These are phyloP conservation scores for Plasmodium adleri DNA, from an alignment of 169 alveolate genomes.

Conservation along the genomic window DNA sequence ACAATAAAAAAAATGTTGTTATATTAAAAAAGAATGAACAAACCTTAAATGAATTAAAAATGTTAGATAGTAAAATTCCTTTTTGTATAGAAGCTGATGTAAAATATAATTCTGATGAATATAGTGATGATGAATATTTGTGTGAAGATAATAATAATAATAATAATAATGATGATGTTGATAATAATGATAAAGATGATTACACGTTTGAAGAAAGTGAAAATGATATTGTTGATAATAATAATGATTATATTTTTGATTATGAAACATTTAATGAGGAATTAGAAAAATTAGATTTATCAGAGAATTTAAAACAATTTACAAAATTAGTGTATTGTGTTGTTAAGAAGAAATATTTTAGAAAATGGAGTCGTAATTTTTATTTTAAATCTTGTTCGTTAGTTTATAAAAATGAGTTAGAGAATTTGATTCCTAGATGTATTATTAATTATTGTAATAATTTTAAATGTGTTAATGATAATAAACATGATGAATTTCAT, in stretches of 20 bases:
- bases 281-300: slow-evolving; percentile 40
- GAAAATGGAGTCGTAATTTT: slow-evolving; percentile 69
- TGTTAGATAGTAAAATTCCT: slow-evolving; percentile 34
- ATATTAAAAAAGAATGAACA: slow-evolving; percentile 57
- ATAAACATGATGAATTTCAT: slow-evolving; percentile 24
- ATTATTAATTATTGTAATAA: slow-evolving; percentile 63
- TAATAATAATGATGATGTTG: slow-evolving; percentile 7
- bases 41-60: slow-evolving; percentile 43
- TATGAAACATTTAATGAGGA: slow-evolving; percentile 50
- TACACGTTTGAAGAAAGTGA: not conserved
- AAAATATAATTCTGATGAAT: slow-evolving; percentile 61
- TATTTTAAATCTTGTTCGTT: slow-evolving; percentile 64
- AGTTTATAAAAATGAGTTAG: slow-evolving; percentile 62
- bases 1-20: slow-evolving; percentile 36
- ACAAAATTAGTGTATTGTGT: slow-evolving; percentile 73
- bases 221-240: not conserved
- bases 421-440: slow-evolving; percentile 53
- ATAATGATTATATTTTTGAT: slow-evolving; percentile 30
- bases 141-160: slow-evolving; percentile 5
- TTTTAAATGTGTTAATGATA: slow-evolving; percentile 36
- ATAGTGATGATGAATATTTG: not conserved
- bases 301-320: slow-evolving; percentile 41
- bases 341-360: slow-evolving; percentile 43
- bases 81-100: slow-evolving; percentile 56
- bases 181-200: slow-evolving; percentile 22